phyloP scores from a whole-genome alignment of 2,329 filamentous ascomycete species.

The Knoxdaviesia capensis region DNA sequence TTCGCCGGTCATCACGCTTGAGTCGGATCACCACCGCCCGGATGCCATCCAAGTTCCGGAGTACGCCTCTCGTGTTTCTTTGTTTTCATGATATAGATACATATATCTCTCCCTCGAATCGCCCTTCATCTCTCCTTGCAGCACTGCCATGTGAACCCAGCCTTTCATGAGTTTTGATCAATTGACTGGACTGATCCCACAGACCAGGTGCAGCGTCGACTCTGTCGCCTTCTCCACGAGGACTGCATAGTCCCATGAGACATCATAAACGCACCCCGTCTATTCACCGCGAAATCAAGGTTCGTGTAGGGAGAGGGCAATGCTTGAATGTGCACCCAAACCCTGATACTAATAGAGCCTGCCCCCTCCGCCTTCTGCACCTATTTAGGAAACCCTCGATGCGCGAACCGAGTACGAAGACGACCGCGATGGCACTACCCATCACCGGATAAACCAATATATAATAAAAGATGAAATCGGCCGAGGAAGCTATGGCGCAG shows the following conservation, averaged over 20 bases:
- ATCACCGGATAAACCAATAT: conserved; percentile 90
- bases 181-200: no score
- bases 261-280: conserved; percentile 38
- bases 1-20: no score
- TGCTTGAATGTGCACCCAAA: not conserved
- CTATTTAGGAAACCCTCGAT: conserved; percentile 64
- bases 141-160: no score
- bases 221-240: not conserved
- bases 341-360: not conserved
- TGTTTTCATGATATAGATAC: no score
- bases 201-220: no score
- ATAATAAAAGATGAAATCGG: conserved; percentile 88
- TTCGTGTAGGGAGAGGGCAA: conserved; percentile 8
- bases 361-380: not conserved
- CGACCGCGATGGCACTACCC: conserved; percentile 58
- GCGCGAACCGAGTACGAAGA: conserved; percentile 78
- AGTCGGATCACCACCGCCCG: no score
- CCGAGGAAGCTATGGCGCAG: conserved; percentile 85
- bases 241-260: conserved; percentile 25
- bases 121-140: no score
- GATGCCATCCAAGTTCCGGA: no score
- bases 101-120: no score
- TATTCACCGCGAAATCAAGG: conserved; percentile 36
- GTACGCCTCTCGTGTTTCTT: no score
- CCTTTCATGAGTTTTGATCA: no score